Evolutionary conservation across 345 rosid genomes (phyloP).

Genomic region (Euphorbia pulcherrima): DNA sequence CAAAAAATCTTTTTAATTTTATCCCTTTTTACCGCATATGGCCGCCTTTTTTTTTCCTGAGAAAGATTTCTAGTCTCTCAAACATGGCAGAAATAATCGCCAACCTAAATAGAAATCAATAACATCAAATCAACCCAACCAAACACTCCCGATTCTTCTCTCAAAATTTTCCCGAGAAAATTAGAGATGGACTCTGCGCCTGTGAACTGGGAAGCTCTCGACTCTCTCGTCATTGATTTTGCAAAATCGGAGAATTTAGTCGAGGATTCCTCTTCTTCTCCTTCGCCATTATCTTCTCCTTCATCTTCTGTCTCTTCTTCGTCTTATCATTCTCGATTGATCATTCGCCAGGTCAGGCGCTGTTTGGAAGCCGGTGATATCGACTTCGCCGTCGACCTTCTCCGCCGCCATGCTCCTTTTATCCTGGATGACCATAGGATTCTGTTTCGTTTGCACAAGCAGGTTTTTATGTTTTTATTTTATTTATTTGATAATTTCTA

Average conservation of each 20-base stretch:
- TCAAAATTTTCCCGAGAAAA: conserved; percentile 19
- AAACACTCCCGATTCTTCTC: neutral
- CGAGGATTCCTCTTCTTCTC: conserved; percentile 39
- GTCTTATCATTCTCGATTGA: conserved; percentile 60
- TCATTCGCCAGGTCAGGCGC: conserved; percentile 74
- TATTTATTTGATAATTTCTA: neutral
- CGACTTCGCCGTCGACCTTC: conserved; percentile 57
- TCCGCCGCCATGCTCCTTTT: conserved; percentile 64
- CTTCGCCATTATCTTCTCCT: conserved; percentile 40
- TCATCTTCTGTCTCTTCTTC: conserved; percentile 56
- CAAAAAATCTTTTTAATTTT: no score
- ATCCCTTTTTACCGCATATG: conserved; percentile 16
- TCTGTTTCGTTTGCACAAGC: conserved; percentile 82
- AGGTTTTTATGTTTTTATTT: conserved; percentile 39
- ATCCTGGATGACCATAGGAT: conserved; percentile 73
- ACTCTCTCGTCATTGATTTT: conserved; percentile 72
- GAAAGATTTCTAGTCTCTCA: neutral
- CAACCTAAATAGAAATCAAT: no score
- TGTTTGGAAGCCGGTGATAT: conserved; percentile 69
- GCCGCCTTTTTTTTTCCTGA: conserved; percentile 22
- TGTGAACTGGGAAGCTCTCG: conserved; percentile 92
- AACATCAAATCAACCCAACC: no score
- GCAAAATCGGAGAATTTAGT: conserved; percentile 77
- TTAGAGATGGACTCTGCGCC: conserved; percentile 53
- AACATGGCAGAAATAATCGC: no score